phyloP scores from a whole-genome alignment of 805 yeast species.

The Starmerella roubikii region DNA sequence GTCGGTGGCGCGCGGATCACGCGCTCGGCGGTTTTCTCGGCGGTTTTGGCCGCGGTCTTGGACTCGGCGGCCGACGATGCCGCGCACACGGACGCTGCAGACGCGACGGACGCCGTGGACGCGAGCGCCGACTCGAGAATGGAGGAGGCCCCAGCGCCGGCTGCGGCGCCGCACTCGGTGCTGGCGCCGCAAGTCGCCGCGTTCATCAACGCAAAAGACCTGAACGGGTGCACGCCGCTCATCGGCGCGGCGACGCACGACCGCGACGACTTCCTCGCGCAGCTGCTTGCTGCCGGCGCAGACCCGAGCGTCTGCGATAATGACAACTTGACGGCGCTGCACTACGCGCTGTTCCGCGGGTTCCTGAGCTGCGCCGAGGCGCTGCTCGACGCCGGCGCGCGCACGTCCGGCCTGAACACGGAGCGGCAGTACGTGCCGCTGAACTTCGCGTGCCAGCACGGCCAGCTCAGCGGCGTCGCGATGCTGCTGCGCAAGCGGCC shows the following conservation, averaged over 20 bases:
- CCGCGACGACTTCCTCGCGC: constrained; percentile 32
- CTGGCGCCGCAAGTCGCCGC: too few relatives aligned
- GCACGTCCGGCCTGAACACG: constrained; percentile 27
- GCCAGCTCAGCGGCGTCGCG: constrained; percentile 57
- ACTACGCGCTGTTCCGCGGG: constrained; percentile 61
- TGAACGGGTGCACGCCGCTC: constrained; percentile 60
- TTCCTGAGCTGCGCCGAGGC: constrained; percentile 42
- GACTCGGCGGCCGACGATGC: too few relatives aligned
- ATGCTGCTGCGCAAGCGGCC: constrained; percentile 38
- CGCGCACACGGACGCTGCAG: not conserved
- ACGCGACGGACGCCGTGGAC: not conserved
- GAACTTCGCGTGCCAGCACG: constrained; percentile 78
- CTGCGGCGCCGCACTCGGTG: too few relatives aligned
- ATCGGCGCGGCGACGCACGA: constrained; percentile 66
- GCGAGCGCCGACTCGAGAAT: too few relatives aligned
- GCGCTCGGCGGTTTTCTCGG: constrained; percentile 23
- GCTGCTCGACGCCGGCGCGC: constrained; percentile 36
- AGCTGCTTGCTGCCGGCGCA: constrained; percentile 31
- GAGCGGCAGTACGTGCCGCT: constrained; percentile 41
- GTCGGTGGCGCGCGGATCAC: constrained; percentile 4
- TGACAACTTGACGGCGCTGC: constrained; percentile 55
- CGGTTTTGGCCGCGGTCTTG: constrained; percentile 23
- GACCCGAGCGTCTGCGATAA: constrained; percentile 28
- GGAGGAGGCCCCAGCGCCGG: too few relatives aligned
- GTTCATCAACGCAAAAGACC: constrained; percentile 22